Base-by-base conservation (phyloP, 345 rosid species). In the Alliaria petiolata region DNA sequence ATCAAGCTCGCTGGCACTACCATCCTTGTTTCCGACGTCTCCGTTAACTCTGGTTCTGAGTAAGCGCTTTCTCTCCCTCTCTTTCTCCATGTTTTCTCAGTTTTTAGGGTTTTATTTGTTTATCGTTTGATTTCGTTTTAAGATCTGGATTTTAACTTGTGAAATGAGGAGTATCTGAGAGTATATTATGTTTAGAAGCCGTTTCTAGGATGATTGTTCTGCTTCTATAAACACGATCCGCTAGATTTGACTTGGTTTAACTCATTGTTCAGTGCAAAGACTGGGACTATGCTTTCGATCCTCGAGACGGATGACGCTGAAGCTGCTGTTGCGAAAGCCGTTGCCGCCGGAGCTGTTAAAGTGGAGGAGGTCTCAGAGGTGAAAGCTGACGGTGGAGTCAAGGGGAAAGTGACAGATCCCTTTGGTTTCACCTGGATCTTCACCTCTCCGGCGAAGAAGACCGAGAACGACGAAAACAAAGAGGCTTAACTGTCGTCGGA, bases 391-490 rank as follows among this genome's bases (percentile, higher is more conserved):
- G 83, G 80, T 14, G 95, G 83, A 56, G 85, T 84, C 61, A 83
- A 82, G 67, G 89, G 86, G 0, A 86, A 83, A 79, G 80, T 91
- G 5, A 87, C 84, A 81, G 99, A 95, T 51, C 96, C 98, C 0
- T 89, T 84, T 38, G 98, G 99, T 3, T 81, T 78, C 67, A 80
- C 81, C 5, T 95, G 99, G 99, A 47, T 74, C 67, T 70, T 95
- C 52, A 76, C 80, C 69, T 60, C 89, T 31, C 81, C 93, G 2
- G 76, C 71, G 40, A 77, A 76, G 75, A 73, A 76, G 76, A 35
- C 45, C 8, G 71, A 52, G 3, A 53, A 56, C 15, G 58, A 33
- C 17, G 70, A 63, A 15, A 63, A 36, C 58, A 69, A 69, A 30
- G 71, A 83, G 60, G 90, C 84, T n/a, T 86, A 75, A 62, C 42